Evolutionary conservation across 305 asterid genomes (phyloP).

Genomic region (Fraxinus ornus): DNA sequence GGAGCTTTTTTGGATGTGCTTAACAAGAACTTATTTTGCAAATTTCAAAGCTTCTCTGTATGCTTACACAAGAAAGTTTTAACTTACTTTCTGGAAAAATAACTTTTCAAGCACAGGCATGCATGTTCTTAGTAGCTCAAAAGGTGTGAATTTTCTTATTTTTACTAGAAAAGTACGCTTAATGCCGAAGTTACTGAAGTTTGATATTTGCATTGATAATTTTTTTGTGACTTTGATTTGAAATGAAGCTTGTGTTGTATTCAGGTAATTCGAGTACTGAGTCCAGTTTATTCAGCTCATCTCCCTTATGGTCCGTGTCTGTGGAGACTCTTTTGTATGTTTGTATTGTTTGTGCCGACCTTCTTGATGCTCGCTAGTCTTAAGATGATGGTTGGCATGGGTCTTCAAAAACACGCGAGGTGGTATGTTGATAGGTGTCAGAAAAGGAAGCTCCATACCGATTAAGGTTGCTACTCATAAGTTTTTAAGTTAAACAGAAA

Average conservation of each 20-base stretch:
- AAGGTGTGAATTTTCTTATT: conserved; percentile 1
- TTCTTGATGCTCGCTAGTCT: conserved; percentile 91
- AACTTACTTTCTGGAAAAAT: neutral
- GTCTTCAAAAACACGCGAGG: conserved; percentile 70
- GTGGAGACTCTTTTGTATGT: conserved; percentile 81
- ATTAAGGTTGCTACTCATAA: conserved; percentile 30
- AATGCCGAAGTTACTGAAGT: neutral
- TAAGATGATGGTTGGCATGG: conserved; percentile 82
- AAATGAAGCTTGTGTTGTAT: neutral
- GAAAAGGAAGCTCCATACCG: conserved; percentile 75
- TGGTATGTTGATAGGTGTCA: conserved; percentile 86
- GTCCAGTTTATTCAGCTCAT: conserved; percentile 88
- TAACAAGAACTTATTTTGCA: neutral
- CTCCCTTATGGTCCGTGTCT: conserved; percentile 69
- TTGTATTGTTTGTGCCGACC: conserved; percentile 55
- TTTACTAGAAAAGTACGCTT: neutral
- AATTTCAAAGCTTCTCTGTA: neutral
- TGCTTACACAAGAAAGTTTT: neutral
- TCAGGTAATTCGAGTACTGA: conserved; percentile 80
- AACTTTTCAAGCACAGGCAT: neutral
- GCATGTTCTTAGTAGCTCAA: conserved; percentile 1
- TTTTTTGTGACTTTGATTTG: neutral
- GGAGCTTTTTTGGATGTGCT: neutral
- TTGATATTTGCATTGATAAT: neutral
- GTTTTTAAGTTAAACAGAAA: neutral